A percentile compares a stretch with the other conserved stretches of the same genome.
phyloP scores from a whole-genome alignment of 2,329 filamentous ascomycete species.

The Magnaporthales sp. region DNA sequence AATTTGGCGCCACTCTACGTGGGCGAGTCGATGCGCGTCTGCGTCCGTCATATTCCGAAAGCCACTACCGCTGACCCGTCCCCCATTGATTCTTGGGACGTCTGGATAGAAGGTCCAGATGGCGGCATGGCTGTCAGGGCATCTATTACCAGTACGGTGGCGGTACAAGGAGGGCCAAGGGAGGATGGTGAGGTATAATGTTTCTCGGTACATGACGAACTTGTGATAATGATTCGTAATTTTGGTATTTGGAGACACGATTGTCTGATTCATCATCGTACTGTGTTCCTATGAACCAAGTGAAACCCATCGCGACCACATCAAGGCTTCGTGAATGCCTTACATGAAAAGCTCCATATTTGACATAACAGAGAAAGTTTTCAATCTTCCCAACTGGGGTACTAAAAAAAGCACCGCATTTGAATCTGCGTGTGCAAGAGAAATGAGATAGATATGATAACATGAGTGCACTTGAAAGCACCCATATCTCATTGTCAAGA shows the following conservation, averaged over 20 bases:
- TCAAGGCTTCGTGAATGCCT: background rate
- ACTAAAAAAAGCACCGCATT: background rate
- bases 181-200: too few relatives aligned
- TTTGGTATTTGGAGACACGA: background rate
- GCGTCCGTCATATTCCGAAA: constrained; percentile 42
- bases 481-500: background rate
- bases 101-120: constrained; percentile 56
- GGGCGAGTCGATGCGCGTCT: constrained; percentile 61
- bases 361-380: background rate
- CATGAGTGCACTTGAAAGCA: background rate
- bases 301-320: background rate
- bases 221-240: background rate
- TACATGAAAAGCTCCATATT: background rate
- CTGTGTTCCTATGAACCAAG: background rate
- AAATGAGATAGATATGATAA: background rate
- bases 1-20: constrained; percentile 79
- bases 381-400: background rate
- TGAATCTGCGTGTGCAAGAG: background rate
- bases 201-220: background rate
- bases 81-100: constrained; percentile 38
- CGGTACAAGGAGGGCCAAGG: too few relatives aligned
- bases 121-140: constrained; percentile 59
- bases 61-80: constrained; percentile 30
- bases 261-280: background rate
- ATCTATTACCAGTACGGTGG: constrained; percentile 9